Percentiles rank a stretch among this genome's conserved stretches.
Evolutionary conservation across 2,329 filamentous ascomycete genomes (phyloP).

Genomic region (Calcarisporium arbuscula): DNA sequence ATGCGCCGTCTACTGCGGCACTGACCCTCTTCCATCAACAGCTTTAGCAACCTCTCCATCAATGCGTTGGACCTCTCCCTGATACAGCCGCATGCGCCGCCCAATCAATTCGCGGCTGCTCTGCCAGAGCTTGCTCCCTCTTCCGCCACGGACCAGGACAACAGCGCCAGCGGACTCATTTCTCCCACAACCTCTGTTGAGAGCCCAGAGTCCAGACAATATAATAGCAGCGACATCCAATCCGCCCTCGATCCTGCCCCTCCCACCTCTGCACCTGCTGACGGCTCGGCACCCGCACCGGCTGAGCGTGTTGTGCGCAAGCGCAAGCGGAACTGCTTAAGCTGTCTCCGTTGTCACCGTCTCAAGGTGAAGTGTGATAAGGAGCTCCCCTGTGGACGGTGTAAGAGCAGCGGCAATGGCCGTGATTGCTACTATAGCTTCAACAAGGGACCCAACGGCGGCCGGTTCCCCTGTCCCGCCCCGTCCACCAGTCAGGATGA

Average conservation of each 20-base stretch:
- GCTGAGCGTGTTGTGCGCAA: conserved; percentile 23
- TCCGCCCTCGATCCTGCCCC: conserved; percentile 4
- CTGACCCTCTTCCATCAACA: neutral
- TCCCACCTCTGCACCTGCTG: conserved; percentile 1
- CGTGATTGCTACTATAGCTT: conserved; percentile 30
- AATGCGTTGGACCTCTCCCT: conserved; percentile 1
- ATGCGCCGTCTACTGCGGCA: conserved; percentile 1
- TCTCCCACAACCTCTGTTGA: conserved; percentile 22
- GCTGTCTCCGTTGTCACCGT: conserved; percentile 28
- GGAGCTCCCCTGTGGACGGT: conserved; percentile 27
- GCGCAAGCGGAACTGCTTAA: conserved; percentile 29
- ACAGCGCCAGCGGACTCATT: conserved; percentile 18
- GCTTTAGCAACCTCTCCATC: conserved; percentile 3
- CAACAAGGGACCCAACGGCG: conserved; percentile 29
- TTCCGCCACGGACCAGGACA: conserved; percentile 12
- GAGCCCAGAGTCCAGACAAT: conserved; percentile 17
- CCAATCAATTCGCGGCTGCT: conserved; percentile 1
- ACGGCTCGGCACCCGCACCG: conserved; percentile 1
- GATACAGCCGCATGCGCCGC: no score
- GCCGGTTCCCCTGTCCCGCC: conserved; percentile 26
- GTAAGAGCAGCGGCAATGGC: conserved; percentile 26
- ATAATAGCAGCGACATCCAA: conserved; percentile 7
- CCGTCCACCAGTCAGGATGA: conserved; percentile 15
- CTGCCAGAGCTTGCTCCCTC: conserved; percentile 6
- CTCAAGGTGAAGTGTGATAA: conserved; percentile 33